Base-by-base conservation (phyloP, 176 grass and related monocot species). In the Panicum miliaceum region DNA sequence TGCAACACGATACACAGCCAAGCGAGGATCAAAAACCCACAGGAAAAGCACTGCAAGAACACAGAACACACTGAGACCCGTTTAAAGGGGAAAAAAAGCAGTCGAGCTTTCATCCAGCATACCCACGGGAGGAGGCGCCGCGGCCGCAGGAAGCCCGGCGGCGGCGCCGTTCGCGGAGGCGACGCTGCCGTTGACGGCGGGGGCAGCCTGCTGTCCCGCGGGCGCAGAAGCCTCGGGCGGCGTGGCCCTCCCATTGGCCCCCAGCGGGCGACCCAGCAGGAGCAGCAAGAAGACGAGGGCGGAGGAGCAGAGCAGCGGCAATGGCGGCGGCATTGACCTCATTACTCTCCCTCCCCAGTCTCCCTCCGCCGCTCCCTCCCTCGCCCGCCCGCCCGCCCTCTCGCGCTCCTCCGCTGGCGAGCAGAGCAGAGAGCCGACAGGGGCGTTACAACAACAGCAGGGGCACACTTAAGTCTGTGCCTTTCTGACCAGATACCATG, bases 401-500 rank as follows among this genome's bases (percentile, higher is more conserved):
- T 54, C 63, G n/a, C 5, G 3, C 14, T 22, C 62, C 25, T 62
- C 45, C 71, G 71, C 13, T 52, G 50, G 36, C 64, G 72, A 60
- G n/a, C 4, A n/a, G 40, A 47, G 45, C 12, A 7, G 75, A 81
- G 66, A 41, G 40, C 65, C 22, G 61, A 58, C 78, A 71, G 61
- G 34, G 64, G 66, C 52, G 37, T 51, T 37, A 42, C 65, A 63
- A 53, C 78, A 82, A 13, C 45, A 83, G 71, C 2, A 1, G 12
- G 7, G 27, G 79, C 81, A 79, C 84, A 75, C 89, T 79, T 62
- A 73, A 62, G 68, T 13, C 48, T 68, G 74, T 57, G 79, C 74
- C 40, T 71, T 45, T 73, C 89, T 87, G 80, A 87, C 84, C 77
- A 60, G 73, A 83, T 86, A 81, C 76, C 84, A 90, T 90, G 73